Evolutionary conservation across 1,139 yeast genomes (phyloP), one percentile per base, ranked within the genome.

Genomic region (Yamadazyma songkhlaensis): DNA sequence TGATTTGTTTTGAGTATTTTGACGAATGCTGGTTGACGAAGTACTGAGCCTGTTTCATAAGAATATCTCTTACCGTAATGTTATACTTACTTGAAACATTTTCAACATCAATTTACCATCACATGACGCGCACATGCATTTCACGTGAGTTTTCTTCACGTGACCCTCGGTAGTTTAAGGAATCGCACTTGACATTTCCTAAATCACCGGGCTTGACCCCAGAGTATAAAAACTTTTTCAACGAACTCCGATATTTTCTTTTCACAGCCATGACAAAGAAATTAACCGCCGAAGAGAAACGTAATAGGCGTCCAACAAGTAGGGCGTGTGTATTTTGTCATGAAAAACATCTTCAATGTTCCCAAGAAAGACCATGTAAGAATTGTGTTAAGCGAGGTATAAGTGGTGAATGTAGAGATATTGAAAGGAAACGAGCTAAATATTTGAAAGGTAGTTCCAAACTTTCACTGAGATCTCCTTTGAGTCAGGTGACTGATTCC

Each of bases 261-360:
- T 27, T 9, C 3, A 3, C 6, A 6, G 28, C 8, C 2, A 40
- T 82, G 89, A 83, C 89, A 0, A 79, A 77, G 51, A 72, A 67
- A 44, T 71, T 83, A 20, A 68, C 81, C 2, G 59, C 60, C 10
- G 74, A 69, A 36, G 76, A 80, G 48, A 81, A 77, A 52, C 63
- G 62, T 31, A 62, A 58, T 26, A 60, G 90, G 34, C 77, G 68
- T 46, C 87, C 89, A 2, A 79, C 84, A 2, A 63, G 77, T 13
- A 67, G 83, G 33, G 92, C 90, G 0, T 84, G 92, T 53, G 68
- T 69, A 12, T 81, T 82, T 52, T 84, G 90, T 54, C 88, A 83
- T 53, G 62, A 69, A 25, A 84, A 84, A 46, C 92, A 83, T 50
- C 64, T 84, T 17, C 90, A 83, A 48, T 84, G 90, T 54, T 60